Base-by-base conservation (phyloP, 306 rosid species). In the Vigna angularis region DNA sequence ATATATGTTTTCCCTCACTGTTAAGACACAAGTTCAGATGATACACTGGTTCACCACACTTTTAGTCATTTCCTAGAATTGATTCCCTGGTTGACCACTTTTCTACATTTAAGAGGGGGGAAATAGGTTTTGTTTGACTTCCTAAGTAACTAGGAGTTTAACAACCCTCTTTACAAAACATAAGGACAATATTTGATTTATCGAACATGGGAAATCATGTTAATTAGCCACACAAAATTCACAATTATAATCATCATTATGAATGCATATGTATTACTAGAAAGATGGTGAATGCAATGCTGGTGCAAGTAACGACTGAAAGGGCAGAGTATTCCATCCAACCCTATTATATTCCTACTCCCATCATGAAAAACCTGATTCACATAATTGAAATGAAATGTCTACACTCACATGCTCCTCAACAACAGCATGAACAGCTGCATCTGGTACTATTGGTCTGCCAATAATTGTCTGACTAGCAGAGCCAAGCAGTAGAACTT, bases 321-420 rank as follows among this genome's bases (percentile, higher is more conserved):
- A 44, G 49, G 10, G 49, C 15, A 66, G 56, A 72, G n/a, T 42
- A 45, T 53, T 81, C 81, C 47, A 69, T 63, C n/a, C 76, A 76
- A 64, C 49, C 11, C 34, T 49, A 72, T 49, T 61, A 20, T 59
- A 63, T 62, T 77, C 66, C 74, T 56, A 73, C 62, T 51, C 49
- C 34, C 49, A 78, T 55, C 52, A n/a, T 45, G 48, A 78, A 28
- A 47, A 74, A 6, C 69, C 24, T 38, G 32, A 70, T 58, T 78
- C 34, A 53, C 28, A 63, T 26, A 50, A 74, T 40, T 57, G 72
- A 79, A 63, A 73, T n/a, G 48, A 30, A 30, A 74, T 59, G 66
- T 79, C 77, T 52, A 68, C 75, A 84, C 97, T 89, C 85, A 95
- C 98, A 75, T 95, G 98, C 87, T 92, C 98, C 88, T 92, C 98